Evolutionary conservation across 2,329 filamentous ascomycete genomes (phyloP), one percentile per base, ranked within the genome.

Genomic region (Fusarium papillatum): DNA sequence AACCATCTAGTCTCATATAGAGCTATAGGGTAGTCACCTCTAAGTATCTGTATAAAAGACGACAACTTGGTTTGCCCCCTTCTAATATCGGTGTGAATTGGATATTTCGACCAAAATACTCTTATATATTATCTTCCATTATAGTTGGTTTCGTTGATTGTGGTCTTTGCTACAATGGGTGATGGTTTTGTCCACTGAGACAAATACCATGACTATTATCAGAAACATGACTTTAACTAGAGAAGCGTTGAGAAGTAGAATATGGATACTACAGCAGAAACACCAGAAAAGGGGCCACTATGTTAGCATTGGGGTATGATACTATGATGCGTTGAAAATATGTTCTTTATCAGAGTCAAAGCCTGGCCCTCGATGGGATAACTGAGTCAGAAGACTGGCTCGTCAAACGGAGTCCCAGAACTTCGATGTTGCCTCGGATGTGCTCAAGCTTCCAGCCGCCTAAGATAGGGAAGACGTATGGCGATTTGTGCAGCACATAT

Each of bases 371-470:
- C 13, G 3, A 36, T 16, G 5, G 34, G 34, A 36, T 36, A 36
- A 36, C 34, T 36, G 5, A 36, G 34, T 7, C 34, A 36, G 34
- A 36, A 36, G 34, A 36, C 10, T 89, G 86, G 0, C 87, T 83
- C 0, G 86, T 86, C 62, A 93, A 81, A 29, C 80, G 76, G 39
- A 93, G 79, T 7, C 80, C 84, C 67, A 93, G 77, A 0, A 89
- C 90, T 77, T 88, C 84, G 69, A 93, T 90, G 77, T 92, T 92
- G 19, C 86, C 85, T 67, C 85, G 78, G 13, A 91, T 78, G 67
- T 91, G 88, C 75, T 89, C 87, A 34, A 88, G 77, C 76, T 87
- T 90, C 16, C 88, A 82, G 0, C 87, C 87, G 3, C 89, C 90
- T 14, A 91, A 78, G 59, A 91, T 86, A 1, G 89, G 89, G 72